Evolutionary conservation across 108 stramenopile genomes (phyloP), one percentile per base, ranked within the genome.

Genomic region (Cyclotella kingstonii): DNA sequence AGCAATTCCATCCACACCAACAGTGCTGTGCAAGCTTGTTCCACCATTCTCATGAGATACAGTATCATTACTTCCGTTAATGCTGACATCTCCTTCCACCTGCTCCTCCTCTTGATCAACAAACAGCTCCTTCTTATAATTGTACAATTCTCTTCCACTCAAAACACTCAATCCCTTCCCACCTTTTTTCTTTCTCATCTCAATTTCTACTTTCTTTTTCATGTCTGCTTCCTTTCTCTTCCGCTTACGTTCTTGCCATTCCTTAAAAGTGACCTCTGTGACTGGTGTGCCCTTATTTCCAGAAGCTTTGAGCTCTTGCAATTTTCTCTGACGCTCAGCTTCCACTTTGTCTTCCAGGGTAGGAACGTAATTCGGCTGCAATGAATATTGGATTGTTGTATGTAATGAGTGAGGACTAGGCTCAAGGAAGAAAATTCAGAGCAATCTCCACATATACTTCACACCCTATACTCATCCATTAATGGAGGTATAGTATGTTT

Each of bases 171-270:
- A 60, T 47, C 93, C 93, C 71, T 91, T 94, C 4, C 93, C 93
- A 38, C 93, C 93, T 55, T 94, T 94, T 52, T 94, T 94, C 88
- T 94, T 94, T 76, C 78, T 87, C 74, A 94, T 59, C 57, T 94
- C 93, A 5, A 62, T 60, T 55, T 94, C 93, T 4, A 94, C 88
- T 62, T 79, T 29, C 70, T 94, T 94, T 71, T 83, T 87, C 8
- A 72, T 78, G 19, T 53, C 81, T 3, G 77, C 93, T 28, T 79
- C 81, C 59, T 76, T 77, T 46, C 70, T 49, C 84, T 91, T 91
- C 77, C 88, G 68, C 60, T 95, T 95, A 14, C 67, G 52, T 48
- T 91, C 89, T 59, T 88, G 85, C 93, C 93, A 95, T 39, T 48
- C 84, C 49, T 76, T 83, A 70, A 95, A 90, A 10, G 85, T 71